Conservation (phyloP, 2,329 filamentous ascomycete species). For the Colletotrichum abscissum region DNA sequence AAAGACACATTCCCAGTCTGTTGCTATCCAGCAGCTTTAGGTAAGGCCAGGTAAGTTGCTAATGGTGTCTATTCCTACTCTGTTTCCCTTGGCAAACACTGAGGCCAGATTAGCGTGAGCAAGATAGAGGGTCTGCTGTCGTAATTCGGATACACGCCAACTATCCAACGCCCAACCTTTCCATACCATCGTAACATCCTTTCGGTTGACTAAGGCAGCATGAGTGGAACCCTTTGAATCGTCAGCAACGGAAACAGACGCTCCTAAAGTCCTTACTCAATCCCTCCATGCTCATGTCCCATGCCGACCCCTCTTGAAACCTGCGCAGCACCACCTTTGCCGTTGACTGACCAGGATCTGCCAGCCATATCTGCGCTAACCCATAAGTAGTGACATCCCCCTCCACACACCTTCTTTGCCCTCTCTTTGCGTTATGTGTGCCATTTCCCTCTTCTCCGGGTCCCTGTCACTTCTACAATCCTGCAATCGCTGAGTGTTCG, state of each 20-base stretch:
- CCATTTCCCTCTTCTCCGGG: neutral
- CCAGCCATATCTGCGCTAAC: neutral
- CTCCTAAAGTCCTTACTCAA: neutral
- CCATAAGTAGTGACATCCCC: neutral
- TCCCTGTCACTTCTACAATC: neutral
- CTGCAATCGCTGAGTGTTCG: neutral
- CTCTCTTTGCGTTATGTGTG: neutral
- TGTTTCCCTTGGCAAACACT: neutral
- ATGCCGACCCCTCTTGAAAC: slow-evolving; percentile 22
- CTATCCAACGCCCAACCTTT: neutral
- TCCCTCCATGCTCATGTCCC: slow-evolving; percentile 7
- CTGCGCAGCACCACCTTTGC: slow-evolving; percentile 7
- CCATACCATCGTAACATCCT: neutral
- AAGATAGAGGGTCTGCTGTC: slow-evolving; percentile 19
- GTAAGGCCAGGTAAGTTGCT: no score
- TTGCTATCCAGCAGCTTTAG: no score
- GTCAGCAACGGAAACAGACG: neutral
- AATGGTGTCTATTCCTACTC: no score
- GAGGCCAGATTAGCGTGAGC: slow-evolving; percentile 18
- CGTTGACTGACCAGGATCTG: neutral
- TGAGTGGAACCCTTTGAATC: neutral
- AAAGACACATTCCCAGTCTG: no score
- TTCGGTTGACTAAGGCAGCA: neutral
- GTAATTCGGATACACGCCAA: neutral
- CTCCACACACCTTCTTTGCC: neutral